phyloP scores from a whole-genome alignment of 75 land plant genomes.

The Isoetes taiwanensis region DNA sequence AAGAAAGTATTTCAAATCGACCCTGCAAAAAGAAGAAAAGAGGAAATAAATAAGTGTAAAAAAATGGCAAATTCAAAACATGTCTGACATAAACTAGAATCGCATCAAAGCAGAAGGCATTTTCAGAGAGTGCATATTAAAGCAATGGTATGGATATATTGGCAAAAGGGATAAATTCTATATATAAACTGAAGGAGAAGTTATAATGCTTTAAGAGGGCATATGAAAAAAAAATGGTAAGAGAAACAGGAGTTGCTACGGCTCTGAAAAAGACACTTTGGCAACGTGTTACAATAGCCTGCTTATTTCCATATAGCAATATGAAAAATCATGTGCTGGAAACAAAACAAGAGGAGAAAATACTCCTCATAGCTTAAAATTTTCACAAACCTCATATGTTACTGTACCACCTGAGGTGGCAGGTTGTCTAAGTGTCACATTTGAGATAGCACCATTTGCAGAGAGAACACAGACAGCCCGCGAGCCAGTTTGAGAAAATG shows the following conservation, averaged over 20 bases:
- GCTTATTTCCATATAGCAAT: no score
- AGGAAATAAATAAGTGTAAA: not conserved
- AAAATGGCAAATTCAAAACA: no score
- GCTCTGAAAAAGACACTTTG: no score
- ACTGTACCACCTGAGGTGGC: conserved; percentile 76
- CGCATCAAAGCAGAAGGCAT: not conserved
- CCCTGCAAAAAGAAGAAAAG: conserved; percentile 44
- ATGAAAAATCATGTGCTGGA: no score
- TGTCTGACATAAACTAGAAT: no score
- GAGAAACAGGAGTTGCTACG: no score
- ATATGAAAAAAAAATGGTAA: no score
- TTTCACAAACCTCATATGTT: conserved; percentile 64
- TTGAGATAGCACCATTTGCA: conserved; percentile 82
- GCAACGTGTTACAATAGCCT: no score
- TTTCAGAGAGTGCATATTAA: not conserved
- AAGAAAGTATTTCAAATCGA: conserved; percentile 77
- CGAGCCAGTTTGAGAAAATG: conserved; percentile 71
- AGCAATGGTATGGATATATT: not conserved
- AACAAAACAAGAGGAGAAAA: no score
- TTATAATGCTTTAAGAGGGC: no score
- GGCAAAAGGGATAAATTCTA: not conserved
- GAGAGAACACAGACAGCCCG: conserved; percentile 74
- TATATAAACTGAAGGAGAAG: no score
- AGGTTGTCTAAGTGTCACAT: conserved; percentile 76
- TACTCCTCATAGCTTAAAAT: no score